Evolutionary conservation across 2,329 filamentous ascomycete species (phyloP), one percentile per base, ranked within the genome.

Genomic region (Apiospora saccharicola): DNA sequence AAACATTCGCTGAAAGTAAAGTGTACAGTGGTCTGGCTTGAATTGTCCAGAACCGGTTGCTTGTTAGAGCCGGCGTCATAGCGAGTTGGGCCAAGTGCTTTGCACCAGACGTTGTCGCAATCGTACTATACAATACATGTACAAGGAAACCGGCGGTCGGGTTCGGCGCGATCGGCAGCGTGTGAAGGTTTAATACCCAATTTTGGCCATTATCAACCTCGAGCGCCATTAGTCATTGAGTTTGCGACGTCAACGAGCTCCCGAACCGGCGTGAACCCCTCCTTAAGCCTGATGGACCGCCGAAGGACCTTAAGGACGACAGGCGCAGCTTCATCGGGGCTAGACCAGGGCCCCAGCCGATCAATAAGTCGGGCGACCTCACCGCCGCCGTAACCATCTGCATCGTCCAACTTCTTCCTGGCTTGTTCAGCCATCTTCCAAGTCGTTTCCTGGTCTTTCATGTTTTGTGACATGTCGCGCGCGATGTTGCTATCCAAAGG

Each of bases 281-380:
- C 70, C 37, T 77, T 78, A 14, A 74, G 68, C 37, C 74, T 75
- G 53, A 81, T 77, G 41, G 76, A 71, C 71, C 75, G 77, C 43
- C 78, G 76, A 24, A 81, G 72, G 24, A 80, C 71, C 51, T 80
- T 78, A 19, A 81, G 74, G 4, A 75, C 75, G 43, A 80, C 70
- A 16, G 77, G 76, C 70, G 80, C 76, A 6, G 74, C 72, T 43
- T 81, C 79, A 49, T 81, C 80, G 0, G 77, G 75, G 37, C 72
- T 76, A 13, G 77, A 77, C 79, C 79, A 81, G 41, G 79, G 80
- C 22, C 80, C 79, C 24, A 81, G 72, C 67, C 78, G 77, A 71
- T 81, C 79, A 22, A 81, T 76, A 22, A 81, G 76, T 72, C 77
- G 80, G 67, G 79, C 79, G 53, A 80, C 73, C 22, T 74, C 68